Percentiles rank a stretch among this genome's conserved stretches.
Evolutionary conservation across 1,284 basidiomycete species (phyloP).

Genomic region (Stygiomarasmius scandens): DNA sequence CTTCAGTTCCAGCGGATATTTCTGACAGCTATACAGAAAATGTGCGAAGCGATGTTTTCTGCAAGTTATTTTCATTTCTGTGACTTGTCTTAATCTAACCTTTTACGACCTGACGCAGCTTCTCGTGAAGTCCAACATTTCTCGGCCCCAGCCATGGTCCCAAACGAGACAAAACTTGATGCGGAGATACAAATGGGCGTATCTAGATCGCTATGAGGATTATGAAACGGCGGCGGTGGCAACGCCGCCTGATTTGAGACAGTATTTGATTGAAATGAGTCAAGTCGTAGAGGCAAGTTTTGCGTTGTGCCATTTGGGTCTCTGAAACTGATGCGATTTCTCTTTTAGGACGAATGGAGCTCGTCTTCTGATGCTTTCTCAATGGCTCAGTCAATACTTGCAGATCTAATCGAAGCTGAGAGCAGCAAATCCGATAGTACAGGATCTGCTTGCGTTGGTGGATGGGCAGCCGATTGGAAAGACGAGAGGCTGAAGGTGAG

Average conservation of each 20-base stretch:
- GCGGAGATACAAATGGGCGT: conserved; percentile 78
- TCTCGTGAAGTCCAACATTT: neutral
- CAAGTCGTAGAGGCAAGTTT: conserved; percentile 35
- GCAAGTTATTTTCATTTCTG: conserved; percentile 33
- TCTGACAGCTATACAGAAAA: conserved; percentile 55
- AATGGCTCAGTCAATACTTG: conserved; percentile 43
- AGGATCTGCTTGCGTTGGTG: conserved; percentile 23
- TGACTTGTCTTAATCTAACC: conserved; percentile 24
- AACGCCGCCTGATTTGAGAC: conserved; percentile 43
- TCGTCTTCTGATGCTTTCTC: conserved; percentile 40
- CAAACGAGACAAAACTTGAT: conserved; percentile 49
- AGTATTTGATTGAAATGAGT: conserved; percentile 39
- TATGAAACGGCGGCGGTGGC: conserved; percentile 39
- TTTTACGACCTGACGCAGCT: neutral
- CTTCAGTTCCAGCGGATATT: conserved; percentile 50
- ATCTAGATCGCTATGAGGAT: conserved; percentile 48
- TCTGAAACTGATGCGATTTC: conserved; percentile 1
- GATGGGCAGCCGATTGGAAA: conserved; percentile 40
- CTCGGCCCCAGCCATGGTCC: conserved; percentile 38
- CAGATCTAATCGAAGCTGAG: conserved; percentile 28
- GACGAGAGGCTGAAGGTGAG: conserved; percentile 35
- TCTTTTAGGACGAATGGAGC: conserved; percentile 33
- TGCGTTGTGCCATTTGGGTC: neutral
- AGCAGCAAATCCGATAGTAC: conserved; percentile 10
- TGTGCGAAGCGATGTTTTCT: conserved; percentile 50